phyloP scores from a whole-genome alignment of 2,329 filamentous ascomycete genomes.

The Colletotrichum destructivum region DNA sequence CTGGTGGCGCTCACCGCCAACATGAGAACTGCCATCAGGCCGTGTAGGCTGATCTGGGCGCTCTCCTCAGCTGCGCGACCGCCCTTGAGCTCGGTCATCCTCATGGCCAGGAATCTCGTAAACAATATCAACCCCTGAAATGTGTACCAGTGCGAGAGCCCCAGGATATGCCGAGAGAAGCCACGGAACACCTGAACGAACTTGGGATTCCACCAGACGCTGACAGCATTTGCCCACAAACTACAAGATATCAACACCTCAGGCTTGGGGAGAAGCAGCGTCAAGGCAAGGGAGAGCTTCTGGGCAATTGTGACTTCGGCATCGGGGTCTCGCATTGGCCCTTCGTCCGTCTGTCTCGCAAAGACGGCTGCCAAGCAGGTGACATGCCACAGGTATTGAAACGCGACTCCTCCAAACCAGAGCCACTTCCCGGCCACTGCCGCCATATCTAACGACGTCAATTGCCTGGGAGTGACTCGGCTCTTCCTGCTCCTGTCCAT shows the following conservation, averaged over 20 bases:
- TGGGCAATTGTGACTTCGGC: constrained; percentile 21
- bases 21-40: constrained; percentile 67
- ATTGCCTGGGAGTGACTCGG: constrained; percentile 57
- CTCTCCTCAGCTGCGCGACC: constrained; percentile 55
- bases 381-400: constrained; percentile 68
- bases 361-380: constrained; percentile 45
- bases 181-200: constrained; percentile 73
- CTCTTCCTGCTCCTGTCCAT: constrained; percentile 75
- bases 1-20: constrained; percentile 63
- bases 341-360: constrained; percentile 14
- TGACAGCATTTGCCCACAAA: constrained; percentile 64
- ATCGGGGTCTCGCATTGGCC: constrained; percentile 39
- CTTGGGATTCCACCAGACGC: constrained; percentile 79
- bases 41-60: constrained; percentile 68
- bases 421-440: constrained; percentile 59
- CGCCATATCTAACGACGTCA: constrained; percentile 60
- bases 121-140: constrained; percentile 74
- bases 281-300: constrained; percentile 47
- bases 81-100: constrained; percentile 57
- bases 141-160: constrained; percentile 76
- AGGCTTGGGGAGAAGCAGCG: constrained; percentile 50
- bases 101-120: constrained; percentile 67
- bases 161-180: constrained; percentile 71
- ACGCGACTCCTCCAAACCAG: constrained; percentile 63
- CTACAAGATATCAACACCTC: constrained; percentile 62